A percentile compares a stretch with the other conserved stretches of the same genome.
Conservation (phyloP, 208 protist genomes). For the Sergeia podlipaevii region DNA sequence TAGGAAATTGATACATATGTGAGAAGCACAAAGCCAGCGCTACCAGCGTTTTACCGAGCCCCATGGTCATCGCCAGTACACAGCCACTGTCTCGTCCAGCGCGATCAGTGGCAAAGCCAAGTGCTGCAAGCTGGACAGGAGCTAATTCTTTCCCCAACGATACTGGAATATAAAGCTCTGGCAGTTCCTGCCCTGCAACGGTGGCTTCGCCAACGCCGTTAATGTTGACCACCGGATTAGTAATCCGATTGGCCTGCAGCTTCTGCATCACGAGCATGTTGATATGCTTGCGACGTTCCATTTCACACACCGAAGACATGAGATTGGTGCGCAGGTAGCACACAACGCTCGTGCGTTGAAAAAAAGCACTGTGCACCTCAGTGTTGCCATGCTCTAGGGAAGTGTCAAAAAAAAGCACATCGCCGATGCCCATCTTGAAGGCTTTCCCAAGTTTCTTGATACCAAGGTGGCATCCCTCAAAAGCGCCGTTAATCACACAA, state of each 20-base stretch:
- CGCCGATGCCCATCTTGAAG: constrained; percentile 69
- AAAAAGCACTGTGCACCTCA: constrained; percentile 48
- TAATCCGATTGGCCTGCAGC: no score
- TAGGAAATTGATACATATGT: constrained; percentile 28
- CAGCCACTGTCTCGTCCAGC: constrained; percentile 58
- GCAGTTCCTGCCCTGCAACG: constrained; percentile 30
- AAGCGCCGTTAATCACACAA: constrained; percentile 79
- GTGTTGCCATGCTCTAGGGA: constrained; percentile 89
- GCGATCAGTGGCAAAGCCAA: constrained; percentile 68
- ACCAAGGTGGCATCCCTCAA: constrained; percentile 85
- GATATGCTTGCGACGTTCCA: constrained; percentile 63
- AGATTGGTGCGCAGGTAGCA: constrained; percentile 84
- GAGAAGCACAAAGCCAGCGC: constrained; percentile 76
- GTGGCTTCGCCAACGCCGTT: constrained; percentile 55
- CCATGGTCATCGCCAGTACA: constrained; percentile 87
- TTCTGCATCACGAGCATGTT: constrained; percentile 36
- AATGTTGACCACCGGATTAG: constrained; percentile 50
- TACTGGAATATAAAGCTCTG: constrained; percentile 60
- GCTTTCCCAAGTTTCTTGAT: constrained; percentile 70
- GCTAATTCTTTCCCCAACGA: constrained; percentile 41
- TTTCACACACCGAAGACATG: constrained; percentile 69
- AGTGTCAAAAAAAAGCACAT: constrained; percentile 90
- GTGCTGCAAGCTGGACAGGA: constrained; percentile 63
- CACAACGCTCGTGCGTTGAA: constrained; percentile 77
- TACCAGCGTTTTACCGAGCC: constrained; percentile 89